Conservation (phyloP, 192 early-diverging fungal species). For the Kickxella alabastrina region DNA sequence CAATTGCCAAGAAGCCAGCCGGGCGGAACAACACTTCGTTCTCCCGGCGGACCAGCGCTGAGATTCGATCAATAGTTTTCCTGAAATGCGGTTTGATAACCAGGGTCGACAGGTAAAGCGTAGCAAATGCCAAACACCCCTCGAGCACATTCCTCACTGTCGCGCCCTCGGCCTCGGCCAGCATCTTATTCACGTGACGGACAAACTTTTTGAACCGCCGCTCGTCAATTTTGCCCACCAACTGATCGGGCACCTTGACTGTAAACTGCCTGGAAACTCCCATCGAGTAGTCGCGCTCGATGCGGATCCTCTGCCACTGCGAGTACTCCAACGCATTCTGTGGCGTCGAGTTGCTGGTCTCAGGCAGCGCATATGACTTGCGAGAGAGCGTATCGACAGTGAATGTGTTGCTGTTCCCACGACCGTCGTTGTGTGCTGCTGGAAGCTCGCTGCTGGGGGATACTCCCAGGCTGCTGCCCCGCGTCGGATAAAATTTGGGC, state of each 20-base stretch:
- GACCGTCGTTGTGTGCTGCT: background rate
- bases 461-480: slow-evolving; percentile 1
- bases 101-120: slow-evolving; percentile 51
- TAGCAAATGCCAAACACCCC: slow-evolving; percentile 49
- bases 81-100: slow-evolving; percentile 41
- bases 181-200: slow-evolving; percentile 34
- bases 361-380: slow-evolving; percentile 32
- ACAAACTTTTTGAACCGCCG: slow-evolving; percentile 42
- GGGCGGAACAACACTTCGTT: slow-evolving; percentile 48
- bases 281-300: slow-evolving; percentile 53
- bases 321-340: slow-evolving; percentile 15
- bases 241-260: slow-evolving; percentile 36
- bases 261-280: slow-evolving; percentile 40
- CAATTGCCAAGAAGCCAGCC: slow-evolving; percentile 33
- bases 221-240: slow-evolving; percentile 42
- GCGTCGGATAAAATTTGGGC: background rate
- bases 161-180: slow-evolving; percentile 49
- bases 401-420: background rate
- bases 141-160: slow-evolving; percentile 47
- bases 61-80: slow-evolving; percentile 32
- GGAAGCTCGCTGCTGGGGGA: background rate
- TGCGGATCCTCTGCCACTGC: slow-evolving; percentile 35
- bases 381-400: slow-evolving; percentile 5
- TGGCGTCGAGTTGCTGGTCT: slow-evolving; percentile 7
- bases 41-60: slow-evolving; percentile 21